phyloP scores from a whole-genome alignment of 352 stramenopile genomes.

The Poterioochromonas sp. region DNA sequence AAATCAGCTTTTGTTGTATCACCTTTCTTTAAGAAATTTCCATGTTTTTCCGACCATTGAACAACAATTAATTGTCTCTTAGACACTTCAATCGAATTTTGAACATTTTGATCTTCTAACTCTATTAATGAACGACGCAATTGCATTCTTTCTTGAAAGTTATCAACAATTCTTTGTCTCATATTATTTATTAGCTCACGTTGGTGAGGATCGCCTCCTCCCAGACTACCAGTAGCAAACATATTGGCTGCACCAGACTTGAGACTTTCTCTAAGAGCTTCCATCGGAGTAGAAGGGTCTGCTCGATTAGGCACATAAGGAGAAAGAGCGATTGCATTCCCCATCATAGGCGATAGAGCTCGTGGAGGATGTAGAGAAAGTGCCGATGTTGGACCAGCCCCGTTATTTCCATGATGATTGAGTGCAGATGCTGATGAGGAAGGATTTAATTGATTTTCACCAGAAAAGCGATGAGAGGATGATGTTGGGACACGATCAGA shows the following conservation, averaged over 20 bases:
- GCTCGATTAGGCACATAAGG: not conserved
- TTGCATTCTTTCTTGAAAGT: constrained; percentile 70
- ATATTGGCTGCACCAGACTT: not conserved
- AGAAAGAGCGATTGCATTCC: not conserved
- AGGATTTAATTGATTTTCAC: too few relatives aligned
- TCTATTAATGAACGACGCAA: constrained; percentile 62
- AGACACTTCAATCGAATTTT: constrained; percentile 55
- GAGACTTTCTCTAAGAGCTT: constrained; percentile 23
- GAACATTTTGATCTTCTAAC: constrained; percentile 64
- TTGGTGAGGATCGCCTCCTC: too few relatives aligned
- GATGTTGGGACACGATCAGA: not conserved
- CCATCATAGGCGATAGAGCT: not conserved
- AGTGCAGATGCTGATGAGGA: too few relatives aligned
- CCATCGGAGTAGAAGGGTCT: constrained; percentile 1
- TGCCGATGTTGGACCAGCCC: not conserved
- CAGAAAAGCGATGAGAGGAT: not conserved
- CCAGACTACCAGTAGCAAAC: too few relatives aligned
- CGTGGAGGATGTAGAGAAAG: not conserved
- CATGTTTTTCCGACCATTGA: constrained; percentile 45
- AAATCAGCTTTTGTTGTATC: constrained; percentile 36
- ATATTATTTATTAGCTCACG: constrained; percentile 47
- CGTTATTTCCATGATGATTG: too few relatives aligned
- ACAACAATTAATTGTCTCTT: constrained; percentile 50
- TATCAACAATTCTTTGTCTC: constrained; percentile 60
- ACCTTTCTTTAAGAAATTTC: constrained; percentile 30